phyloP scores from a whole-genome alignment of 176 grass and related monocot genomes.

The Cenchrus fungigraminus region DNA sequence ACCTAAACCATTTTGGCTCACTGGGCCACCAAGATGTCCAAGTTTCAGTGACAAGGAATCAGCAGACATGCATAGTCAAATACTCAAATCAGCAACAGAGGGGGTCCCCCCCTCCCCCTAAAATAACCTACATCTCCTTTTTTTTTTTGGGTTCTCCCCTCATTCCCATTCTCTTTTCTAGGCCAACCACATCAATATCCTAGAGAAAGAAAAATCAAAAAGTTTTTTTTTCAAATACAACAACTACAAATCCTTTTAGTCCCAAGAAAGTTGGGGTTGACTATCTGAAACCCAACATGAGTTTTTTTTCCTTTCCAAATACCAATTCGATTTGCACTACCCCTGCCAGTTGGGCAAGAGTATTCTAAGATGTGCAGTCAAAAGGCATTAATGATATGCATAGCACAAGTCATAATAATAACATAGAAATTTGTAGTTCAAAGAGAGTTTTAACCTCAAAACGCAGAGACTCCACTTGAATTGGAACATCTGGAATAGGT shows the following conservation, averaged over 20 bases:
- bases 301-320: neutral
- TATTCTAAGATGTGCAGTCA: neutral
- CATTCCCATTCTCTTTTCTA: neutral
- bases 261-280: neutral
- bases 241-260: neutral
- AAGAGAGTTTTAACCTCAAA: constrained; percentile 71
- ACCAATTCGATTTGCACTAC: neutral
- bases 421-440: neutral
- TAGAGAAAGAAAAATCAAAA: neutral
- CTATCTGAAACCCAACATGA: neutral
- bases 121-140: neutral
- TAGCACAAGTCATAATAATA: constrained; percentile 6
- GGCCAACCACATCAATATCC: neutral
- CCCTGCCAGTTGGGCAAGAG: neutral
- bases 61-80: neutral
- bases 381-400: neutral
- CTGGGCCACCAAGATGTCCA: neutral
- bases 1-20: neutral
- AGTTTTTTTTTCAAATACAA: neutral
- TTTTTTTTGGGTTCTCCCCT: neutral
- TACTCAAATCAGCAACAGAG: neutral
- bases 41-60: neutral
- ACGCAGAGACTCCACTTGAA: constrained; percentile 71
- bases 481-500: constrained; percentile 51
- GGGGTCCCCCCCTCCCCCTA: neutral